These are phyloP conservation scores for Chlorella sp. DNA, from an alignment of 139 green algal species.

Conservation along the genomic window DNA sequence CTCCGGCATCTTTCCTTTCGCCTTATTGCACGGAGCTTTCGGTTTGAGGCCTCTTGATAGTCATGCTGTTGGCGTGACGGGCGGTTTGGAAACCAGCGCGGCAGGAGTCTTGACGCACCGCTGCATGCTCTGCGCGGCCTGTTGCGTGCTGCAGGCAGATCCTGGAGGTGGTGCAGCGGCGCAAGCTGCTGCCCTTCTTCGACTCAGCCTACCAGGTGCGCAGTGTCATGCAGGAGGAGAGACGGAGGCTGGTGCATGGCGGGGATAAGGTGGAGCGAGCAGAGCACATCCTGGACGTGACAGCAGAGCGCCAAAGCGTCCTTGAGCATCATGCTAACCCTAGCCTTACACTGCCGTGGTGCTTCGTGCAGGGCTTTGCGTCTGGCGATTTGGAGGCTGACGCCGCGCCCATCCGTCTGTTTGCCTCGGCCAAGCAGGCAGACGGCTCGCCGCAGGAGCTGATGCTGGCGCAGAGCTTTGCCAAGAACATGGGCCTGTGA, in stretches of 20 bases:
- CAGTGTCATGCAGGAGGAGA: too few relatives aligned
- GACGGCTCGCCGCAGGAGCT: constrained; percentile 39
- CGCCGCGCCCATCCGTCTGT: constrained; percentile 58
- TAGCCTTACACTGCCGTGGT: background rate
- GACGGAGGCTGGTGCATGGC: too few relatives aligned
- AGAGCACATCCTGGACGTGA: too few relatives aligned
- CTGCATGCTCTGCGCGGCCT: background rate
- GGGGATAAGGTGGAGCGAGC: too few relatives aligned
- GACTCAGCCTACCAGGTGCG: constrained; percentile 52
- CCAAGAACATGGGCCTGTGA: constrained; percentile 80
- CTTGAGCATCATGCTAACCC: too few relatives aligned
- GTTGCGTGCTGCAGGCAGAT: constrained; percentile 10
- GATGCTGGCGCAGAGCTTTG: constrained; percentile 44
- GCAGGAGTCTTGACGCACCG: too few relatives aligned
- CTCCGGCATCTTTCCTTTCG: too few relatives aligned
- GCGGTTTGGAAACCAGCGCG: too few relatives aligned
- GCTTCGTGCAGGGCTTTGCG: constrained; percentile 67
- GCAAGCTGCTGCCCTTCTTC: constrained; percentile 45
- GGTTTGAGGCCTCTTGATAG: background rate
- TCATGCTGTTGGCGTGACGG: too few relatives aligned
- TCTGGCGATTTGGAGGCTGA: constrained; percentile 71
- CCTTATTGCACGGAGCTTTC: background rate
- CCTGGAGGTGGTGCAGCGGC: constrained; percentile 24
- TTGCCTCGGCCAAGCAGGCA: constrained; percentile 27
- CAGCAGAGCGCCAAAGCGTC: too few relatives aligned